A percentile compares a stretch with the other conserved stretches of the same genome.
Evolutionary conservation across 148 eudicot species (phyloP).

Genomic region (Gaultheria prostrata): DNA sequence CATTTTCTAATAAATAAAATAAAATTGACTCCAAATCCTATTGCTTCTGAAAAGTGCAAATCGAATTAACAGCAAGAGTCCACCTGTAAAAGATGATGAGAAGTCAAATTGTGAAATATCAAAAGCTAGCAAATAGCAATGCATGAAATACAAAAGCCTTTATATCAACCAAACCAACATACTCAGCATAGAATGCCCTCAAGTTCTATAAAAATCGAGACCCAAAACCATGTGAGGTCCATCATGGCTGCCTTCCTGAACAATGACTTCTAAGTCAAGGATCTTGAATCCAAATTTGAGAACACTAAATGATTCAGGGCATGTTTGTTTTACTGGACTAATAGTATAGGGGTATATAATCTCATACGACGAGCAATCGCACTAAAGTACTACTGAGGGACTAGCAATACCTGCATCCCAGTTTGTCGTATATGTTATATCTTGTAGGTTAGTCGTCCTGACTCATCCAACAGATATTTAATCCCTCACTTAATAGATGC

Average conservation of each 20-base stretch:
- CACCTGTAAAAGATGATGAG: conserved; percentile 14
- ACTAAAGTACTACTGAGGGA: background rate
- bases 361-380: background rate
- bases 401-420: background rate
- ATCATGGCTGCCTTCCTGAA: background rate
- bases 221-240: background rate
- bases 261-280: background rate
- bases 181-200: background rate
- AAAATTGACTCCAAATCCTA: background rate
- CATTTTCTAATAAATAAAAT: conserved; percentile 33
- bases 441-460: background rate
- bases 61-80: conserved; percentile 10
- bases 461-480: background rate
- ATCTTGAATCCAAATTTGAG: background rate
- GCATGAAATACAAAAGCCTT: background rate
- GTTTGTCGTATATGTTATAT: background rate
- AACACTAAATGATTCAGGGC: background rate
- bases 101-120: background rate
- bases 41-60: conserved; percentile 5
- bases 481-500: too few relatives aligned
- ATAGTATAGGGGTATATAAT: background rate
- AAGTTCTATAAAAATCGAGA: background rate
- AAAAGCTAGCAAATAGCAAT: background rate
- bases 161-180: background rate
- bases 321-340: background rate